These are phyloP conservation scores for Withania somnifera DNA, from an alignment of 305 asterid genomes.

Conservation along the genomic window DNA sequence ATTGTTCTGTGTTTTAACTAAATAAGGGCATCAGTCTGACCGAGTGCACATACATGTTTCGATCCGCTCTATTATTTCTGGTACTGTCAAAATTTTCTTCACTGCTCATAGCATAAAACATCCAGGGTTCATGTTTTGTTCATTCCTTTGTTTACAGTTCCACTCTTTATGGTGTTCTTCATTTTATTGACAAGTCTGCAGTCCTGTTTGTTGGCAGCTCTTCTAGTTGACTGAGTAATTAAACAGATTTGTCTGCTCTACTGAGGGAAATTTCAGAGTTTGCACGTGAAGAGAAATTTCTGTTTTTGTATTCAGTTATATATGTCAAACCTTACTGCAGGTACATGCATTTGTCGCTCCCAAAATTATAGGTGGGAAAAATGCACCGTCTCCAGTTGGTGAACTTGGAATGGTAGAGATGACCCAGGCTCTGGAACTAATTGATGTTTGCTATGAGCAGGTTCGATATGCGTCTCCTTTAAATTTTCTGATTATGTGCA, in stretches of 20 bases:
- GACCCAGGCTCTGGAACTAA: slow-evolving; percentile 87
- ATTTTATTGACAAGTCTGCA: not conserved
- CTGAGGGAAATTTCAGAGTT: not conserved
- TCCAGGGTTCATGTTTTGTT: not conserved
- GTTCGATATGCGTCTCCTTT: slow-evolving; percentile 15
- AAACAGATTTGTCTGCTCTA: not conserved
- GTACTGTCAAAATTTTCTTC: not conserved
- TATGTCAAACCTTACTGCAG: slow-evolving; percentile 25
- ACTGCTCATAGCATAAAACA: not conserved
- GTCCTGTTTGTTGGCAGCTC: slow-evolving; percentile 2
- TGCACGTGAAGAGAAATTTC: not conserved
- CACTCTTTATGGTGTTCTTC: not conserved
- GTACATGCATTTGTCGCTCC: slow-evolving; percentile 96
- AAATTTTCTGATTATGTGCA: not conserved
- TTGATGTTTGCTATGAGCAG: slow-evolving; percentile 78
- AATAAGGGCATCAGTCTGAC: not conserved
- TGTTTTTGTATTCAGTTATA: not conserved
- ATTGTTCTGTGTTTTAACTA: not conserved
- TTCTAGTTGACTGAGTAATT: not conserved
- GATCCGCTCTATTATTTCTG: not conserved
- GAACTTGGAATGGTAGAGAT: slow-evolving; percentile 99
- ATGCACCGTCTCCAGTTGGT: slow-evolving; percentile 93
- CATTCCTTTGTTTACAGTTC: not conserved
- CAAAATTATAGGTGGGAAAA: slow-evolving; percentile 85
- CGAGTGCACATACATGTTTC: not conserved